Conservation (phyloP, 2,329 filamentous ascomycete genomes). For the Venturia effusa region DNA sequence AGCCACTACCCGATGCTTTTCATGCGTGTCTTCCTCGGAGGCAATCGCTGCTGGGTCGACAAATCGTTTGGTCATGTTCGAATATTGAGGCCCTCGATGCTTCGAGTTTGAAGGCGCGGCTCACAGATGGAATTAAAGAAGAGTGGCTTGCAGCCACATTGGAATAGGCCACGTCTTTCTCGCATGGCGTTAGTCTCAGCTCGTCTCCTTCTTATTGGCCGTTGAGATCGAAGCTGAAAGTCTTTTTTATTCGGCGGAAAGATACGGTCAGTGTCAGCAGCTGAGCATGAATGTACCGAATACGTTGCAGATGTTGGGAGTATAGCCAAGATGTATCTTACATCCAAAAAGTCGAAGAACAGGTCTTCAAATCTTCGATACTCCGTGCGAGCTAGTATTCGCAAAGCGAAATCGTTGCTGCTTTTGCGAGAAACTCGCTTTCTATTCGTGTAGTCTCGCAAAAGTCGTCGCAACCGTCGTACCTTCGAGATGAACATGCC, state of each 20-base stretch:
- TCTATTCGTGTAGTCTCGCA: too few relatives aligned
- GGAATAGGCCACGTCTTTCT: not conserved
- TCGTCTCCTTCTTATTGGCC: not conserved
- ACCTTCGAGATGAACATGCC: too few relatives aligned
- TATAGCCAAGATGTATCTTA: not conserved
- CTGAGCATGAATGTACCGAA: not conserved
- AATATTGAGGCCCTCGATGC: not conserved
- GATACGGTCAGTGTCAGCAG: not conserved
- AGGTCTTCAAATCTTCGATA: too few relatives aligned
- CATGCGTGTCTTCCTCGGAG: too few relatives aligned
- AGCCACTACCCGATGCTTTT: not conserved
- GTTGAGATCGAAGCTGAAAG: not conserved
- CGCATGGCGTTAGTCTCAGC: too few relatives aligned
- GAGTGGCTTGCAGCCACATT: not conserved
- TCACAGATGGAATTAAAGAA: not conserved
- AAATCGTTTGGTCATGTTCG: not conserved
- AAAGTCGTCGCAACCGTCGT: too few relatives aligned
- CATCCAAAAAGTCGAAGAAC: too few relatives aligned
- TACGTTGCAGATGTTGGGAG: too few relatives aligned
- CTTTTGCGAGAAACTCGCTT: too few relatives aligned
- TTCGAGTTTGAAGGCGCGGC: not conserved
- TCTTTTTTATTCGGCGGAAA: not conserved
- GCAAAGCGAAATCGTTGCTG: too few relatives aligned
- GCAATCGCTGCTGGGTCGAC: too few relatives aligned
- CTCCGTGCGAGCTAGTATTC: too few relatives aligned